Base-by-base conservation (phyloP, 768 basidiomycete species). In the Boletus reticuloceps region DNA sequence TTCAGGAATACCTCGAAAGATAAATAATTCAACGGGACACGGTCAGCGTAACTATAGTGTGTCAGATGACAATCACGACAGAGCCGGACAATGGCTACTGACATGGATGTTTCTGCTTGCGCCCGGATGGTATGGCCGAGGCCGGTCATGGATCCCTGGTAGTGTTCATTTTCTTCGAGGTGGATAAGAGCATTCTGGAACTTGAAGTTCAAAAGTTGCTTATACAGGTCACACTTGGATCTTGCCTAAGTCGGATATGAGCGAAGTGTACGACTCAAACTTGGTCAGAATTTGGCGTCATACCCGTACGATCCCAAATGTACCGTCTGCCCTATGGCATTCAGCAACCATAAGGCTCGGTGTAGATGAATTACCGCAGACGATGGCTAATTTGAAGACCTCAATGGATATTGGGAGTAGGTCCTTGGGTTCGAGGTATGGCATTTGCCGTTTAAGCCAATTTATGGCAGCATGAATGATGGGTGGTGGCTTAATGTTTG, bases 301-400 rank as follows among this genome's bases (percentile, higher is more conserved):
- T 61, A 93, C 94, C 58, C 83, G 80, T 14, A 88, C 82, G 40
- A 90, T 82, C 14, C 92, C 86, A 62, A 89, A 91, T 1, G 86
- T 89, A 25, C 94, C 96, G 41, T 84, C 76, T 2, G 84, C 86
- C n/a, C 77, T 75, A 52, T 82, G 77, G 61, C 95, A 97, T 65
- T 94, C 91, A 0, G 84, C 82, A 25, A 97, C 85, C 39, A 96
- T 78, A 6, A 97, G 74, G 63, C 77, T 87, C 0, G 89, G 88
- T 0, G 93, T 97, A 0, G 95, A 91, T 20, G 82, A 73, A 72
- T 95, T 98, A 12, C 96, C 96, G 19, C 87, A 80, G 19, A 89
- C 82, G 45, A 98, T 83, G 17, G 89, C 89, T 25, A 91, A 91
- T 50, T 86, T 91, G 34, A 77, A 75, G n/a, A 88, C 77, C 56